Conservation (phyloP, 768 basidiomycete species). For the Amanita polypyramis region DNA sequence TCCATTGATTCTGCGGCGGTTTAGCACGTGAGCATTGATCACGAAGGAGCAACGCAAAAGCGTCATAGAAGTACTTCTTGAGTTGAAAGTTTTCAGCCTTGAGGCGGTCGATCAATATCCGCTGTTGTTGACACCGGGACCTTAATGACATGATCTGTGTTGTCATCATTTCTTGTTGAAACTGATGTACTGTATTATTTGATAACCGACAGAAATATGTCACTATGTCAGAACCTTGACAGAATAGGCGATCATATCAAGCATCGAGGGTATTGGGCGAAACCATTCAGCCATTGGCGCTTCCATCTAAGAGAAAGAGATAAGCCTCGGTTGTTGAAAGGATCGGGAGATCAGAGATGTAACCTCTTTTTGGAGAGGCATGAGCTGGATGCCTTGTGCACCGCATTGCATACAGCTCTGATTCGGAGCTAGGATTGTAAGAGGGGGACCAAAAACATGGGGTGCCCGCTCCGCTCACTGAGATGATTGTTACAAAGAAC, state of each 20-base stretch:
- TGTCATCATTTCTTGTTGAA: conserved; percentile 70
- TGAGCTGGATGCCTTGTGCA: conserved; percentile 49
- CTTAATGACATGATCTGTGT: conserved; percentile 58
- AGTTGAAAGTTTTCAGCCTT: conserved; percentile 42
- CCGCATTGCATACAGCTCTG: conserved; percentile 71
- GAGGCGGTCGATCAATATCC: conserved; percentile 39
- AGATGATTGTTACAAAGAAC: conserved; percentile 79
- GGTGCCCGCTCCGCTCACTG: conserved; percentile 33
- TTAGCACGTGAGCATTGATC: conserved; percentile 7
- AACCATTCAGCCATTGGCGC: conserved; percentile 81
- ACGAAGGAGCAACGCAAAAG: conserved; percentile 5
- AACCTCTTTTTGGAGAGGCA: conserved; percentile 68
- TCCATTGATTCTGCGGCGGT: conserved; percentile 35
- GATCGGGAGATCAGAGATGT: conserved; percentile 3
- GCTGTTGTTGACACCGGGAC: conserved; percentile 44
- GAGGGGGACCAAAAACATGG: neutral
- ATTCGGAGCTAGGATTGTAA: conserved; percentile 41
- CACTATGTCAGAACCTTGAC: conserved; percentile 38
- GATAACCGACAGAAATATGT: neutral
- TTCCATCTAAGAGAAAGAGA: conserved; percentile 44
- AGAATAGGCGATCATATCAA: conserved; percentile 59
- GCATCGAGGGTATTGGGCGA: conserved; percentile 42
- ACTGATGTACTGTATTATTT: conserved; percentile 34
- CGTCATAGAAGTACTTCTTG: conserved; percentile 34
- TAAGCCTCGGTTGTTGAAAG: neutral